phyloP scores from a whole-genome alignment of 2,329 filamentous ascomycete species.

The Aureobasidium sp. region DNA sequence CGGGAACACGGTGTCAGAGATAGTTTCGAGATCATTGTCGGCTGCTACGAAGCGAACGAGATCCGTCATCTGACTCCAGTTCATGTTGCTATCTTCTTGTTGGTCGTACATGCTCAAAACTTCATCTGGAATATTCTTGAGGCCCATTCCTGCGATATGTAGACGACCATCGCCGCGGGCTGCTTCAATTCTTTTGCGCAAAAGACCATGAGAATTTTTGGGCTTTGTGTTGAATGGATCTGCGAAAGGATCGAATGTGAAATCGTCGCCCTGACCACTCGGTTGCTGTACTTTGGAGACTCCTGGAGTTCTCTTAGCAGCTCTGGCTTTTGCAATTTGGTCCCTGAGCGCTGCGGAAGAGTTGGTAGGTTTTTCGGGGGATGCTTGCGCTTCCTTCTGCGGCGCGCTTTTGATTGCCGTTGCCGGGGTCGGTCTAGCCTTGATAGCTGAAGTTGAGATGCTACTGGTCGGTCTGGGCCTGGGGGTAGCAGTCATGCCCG shows the following conservation, averaged over 20 bases:
- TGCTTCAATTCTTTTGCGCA: constrained; percentile 64
- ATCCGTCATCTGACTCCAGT: constrained; percentile 91
- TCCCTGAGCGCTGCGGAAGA: constrained; percentile 78
- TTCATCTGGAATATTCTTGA: constrained; percentile 73
- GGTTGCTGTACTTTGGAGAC: constrained; percentile 12
- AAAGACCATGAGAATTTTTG: constrained; percentile 57
- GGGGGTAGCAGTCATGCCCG: background rate
- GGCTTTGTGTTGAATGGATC: constrained; percentile 67
- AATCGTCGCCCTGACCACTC: constrained; percentile 30
- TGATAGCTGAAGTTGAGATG: constrained; percentile 1
- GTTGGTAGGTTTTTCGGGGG: constrained; percentile 11
- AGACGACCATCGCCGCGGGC: constrained; percentile 73
- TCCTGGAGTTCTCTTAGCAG: constrained; percentile 42
- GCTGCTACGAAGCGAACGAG: constrained; percentile 76
- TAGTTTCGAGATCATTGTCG: constrained; percentile 74
- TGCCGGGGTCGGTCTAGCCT: constrained; percentile 1
- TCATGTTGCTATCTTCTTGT: constrained; percentile 54
- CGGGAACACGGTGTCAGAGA: constrained; percentile 72
- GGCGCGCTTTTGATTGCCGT: background rate
- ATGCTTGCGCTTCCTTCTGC: background rate
- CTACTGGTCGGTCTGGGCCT: background rate
- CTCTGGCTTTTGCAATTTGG: constrained; percentile 88
- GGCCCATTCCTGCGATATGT: constrained; percentile 77
- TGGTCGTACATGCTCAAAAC: constrained; percentile 86
- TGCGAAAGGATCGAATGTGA: constrained; percentile 52